phyloP scores from a whole-genome alignment of 2,329 filamentous ascomycete species.

The Lasiodiplodia sp. region DNA sequence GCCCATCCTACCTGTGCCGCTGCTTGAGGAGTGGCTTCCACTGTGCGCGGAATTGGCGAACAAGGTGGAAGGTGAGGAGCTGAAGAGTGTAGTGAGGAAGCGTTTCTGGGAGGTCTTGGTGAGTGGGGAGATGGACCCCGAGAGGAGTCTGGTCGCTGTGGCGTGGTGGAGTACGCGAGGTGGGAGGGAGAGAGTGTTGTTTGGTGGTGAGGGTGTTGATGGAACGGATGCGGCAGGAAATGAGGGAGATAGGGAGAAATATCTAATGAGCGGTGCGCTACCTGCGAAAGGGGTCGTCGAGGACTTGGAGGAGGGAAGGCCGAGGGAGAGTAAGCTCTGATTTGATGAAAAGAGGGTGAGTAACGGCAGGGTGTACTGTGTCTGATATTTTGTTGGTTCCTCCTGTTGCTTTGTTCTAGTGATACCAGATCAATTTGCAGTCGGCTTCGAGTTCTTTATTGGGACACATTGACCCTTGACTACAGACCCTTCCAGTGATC shows the following conservation, averaged over 20 bases:
- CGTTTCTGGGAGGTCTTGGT: constrained; percentile 82
- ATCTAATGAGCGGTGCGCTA: constrained; percentile 65
- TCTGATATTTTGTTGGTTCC: background rate
- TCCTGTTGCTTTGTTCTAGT: background rate
- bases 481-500: too few relatives aligned
- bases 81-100: constrained; percentile 71
- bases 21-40: constrained; percentile 83
- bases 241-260: constrained; percentile 42
- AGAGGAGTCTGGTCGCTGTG: constrained; percentile 78
- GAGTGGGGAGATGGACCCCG: constrained; percentile 86
- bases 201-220: constrained; percentile 57
- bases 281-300: background rate
- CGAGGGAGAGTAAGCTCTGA: constrained; percentile 55
- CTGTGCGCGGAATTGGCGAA: constrained; percentile 73
- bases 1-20: constrained; percentile 72
- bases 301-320: constrained; percentile 37
- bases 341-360: background rate
- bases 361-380: background rate
- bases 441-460: background rate
- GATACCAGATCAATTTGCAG: background rate
- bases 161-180: constrained; percentile 82
- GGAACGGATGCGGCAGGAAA: constrained; percentile 43
- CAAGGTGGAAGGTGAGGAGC: constrained; percentile 64
- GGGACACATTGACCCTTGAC: background rate
- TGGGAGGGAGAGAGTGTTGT: constrained; percentile 64